Evolutionary conservation across 2,329 filamentous ascomycete genomes (phyloP), one percentile per base, ranked within the genome.

Genomic region (Karstenula rhodostoma): DNA sequence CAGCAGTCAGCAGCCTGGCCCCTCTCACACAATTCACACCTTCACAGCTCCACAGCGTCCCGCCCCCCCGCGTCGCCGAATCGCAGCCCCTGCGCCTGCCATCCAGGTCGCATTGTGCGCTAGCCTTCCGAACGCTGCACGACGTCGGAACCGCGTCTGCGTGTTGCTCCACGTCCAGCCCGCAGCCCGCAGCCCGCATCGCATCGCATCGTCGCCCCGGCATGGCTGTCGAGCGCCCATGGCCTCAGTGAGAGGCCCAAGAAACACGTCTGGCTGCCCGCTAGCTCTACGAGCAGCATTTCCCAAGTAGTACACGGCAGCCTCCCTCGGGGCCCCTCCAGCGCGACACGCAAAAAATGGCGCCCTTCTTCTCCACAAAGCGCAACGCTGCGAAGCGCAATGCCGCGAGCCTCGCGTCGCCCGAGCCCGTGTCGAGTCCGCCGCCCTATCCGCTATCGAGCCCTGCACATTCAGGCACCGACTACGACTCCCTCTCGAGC

Each of bases 311-410:
- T n/a, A n/a, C n/a, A n/a, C n/a, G n/a, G 1, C 25, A 19, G 46
- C 46, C 55, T 32, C 9, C 1, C 3, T 32, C 33, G 48, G n/a
- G 22, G 19, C 33, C 10, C n/a, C 29, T 23, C 10, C 33, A n/a
- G 17, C 25, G 22, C 35, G 49, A 40, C 23, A 32, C 22, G 37
- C 56, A 58, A 52, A 58, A 52, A 59, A 79, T 78, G 76, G 75
- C 76, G 64, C 76, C 76, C 65, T 77, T 79, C 71, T 79, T 79
- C 59, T 76, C 77, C 57, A 77, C 78, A 64, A 73, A 79, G 22
- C 67, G 78, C 53, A 74, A 75, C 15, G 72, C 72, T 59, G 73
- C 74, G 61, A 77, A 74, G 68, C 76, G 78, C 66, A 74, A 74
- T 71, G 70, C 69, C 64, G 75, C 77, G 58, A 74, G 57, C 47